Evolutionary conservation across 1,284 basidiomycete species (phyloP).

Genomic region (Fomes fomentarius): DNA sequence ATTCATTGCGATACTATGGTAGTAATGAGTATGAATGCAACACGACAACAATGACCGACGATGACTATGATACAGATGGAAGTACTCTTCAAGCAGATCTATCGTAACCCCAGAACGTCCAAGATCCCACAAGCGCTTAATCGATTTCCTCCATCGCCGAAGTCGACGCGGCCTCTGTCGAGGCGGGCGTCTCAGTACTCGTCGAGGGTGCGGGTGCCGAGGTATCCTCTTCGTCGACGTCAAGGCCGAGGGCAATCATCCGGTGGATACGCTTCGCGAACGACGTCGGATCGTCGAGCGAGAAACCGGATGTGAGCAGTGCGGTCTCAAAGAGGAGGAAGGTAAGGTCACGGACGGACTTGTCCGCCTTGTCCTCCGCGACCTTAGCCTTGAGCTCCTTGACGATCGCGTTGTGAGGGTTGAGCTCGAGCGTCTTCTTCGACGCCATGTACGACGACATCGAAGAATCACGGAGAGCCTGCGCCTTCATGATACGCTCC

Average conservation of each 20-base stretch:
- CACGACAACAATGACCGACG: slow-evolving; percentile 31
- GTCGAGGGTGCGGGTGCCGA: slow-evolving; percentile 38
- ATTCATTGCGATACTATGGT: slow-evolving; percentile 27
- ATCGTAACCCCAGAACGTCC: slow-evolving; percentile 14
- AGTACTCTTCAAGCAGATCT: slow-evolving; percentile 19
- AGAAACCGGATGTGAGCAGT: slow-evolving; percentile 92
- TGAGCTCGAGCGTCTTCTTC: slow-evolving; percentile 99
- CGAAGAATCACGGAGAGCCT: slow-evolving; percentile 96
- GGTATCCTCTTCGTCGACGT: slow-evolving; percentile 78
- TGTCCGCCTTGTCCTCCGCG: slow-evolving; percentile 96
- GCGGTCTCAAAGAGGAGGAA: slow-evolving; percentile 97
- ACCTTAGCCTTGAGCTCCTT: slow-evolving; percentile 97
- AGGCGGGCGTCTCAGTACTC: slow-evolving; percentile 47
- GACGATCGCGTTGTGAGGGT: slow-evolving; percentile 93
- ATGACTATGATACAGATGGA: slow-evolving; percentile 25
- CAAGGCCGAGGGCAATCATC: slow-evolving; percentile 90
- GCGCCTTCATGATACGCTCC: slow-evolving; percentile 99
- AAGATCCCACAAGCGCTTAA: slow-evolving; percentile 42
- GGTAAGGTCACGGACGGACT: slow-evolving; percentile 96
- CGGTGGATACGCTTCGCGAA: slow-evolving; percentile 97
- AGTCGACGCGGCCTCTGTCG: slow-evolving; percentile 59
- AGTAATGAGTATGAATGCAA: slow-evolving; percentile 25
- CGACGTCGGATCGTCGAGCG: slow-evolving; percentile 92
- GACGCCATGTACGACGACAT: slow-evolving; percentile 99
- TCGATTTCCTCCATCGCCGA: slow-evolving; percentile 90